These are phyloP conservation scores for Suillus placidus DNA, from an alignment of 768 basidiomycete genomes.

Conservation along the genomic window DNA sequence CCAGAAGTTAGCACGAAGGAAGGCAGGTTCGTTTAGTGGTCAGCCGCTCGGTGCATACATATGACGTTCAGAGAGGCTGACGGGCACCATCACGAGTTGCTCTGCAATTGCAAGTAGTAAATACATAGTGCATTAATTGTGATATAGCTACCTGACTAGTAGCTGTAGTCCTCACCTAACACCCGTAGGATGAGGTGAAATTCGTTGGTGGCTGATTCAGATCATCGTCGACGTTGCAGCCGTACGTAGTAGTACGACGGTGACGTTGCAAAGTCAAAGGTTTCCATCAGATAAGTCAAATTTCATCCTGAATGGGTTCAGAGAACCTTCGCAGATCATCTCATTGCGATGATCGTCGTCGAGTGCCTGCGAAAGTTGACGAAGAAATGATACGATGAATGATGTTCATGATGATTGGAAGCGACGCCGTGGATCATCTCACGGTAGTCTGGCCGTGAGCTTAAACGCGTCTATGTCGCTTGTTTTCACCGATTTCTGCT, in stretches of 20 bases:
- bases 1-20: background rate
- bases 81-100: background rate
- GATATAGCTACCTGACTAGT: background rate
- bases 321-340: slow-evolving; percentile 3
- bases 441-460: background rate
- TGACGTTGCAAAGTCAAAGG: background rate
- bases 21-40: background rate
- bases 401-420: background rate
- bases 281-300: background rate
- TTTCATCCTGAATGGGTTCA: background rate
- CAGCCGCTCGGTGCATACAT: background rate
- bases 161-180: background rate
- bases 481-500: background rate
- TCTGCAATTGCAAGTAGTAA: background rate
- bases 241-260: background rate
- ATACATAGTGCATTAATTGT: background rate
- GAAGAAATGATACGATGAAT: background rate
- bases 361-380: background rate
- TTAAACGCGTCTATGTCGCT: background rate
- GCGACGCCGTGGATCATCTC: background rate
- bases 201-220: background rate
- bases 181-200: background rate
- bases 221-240: background rate
- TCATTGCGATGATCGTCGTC: background rate
- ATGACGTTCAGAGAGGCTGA: background rate